These are phyloP conservation scores for Batkoa obscura DNA, from an alignment of 371 early-diverging fungal species.

Conservation along the genomic window DNA sequence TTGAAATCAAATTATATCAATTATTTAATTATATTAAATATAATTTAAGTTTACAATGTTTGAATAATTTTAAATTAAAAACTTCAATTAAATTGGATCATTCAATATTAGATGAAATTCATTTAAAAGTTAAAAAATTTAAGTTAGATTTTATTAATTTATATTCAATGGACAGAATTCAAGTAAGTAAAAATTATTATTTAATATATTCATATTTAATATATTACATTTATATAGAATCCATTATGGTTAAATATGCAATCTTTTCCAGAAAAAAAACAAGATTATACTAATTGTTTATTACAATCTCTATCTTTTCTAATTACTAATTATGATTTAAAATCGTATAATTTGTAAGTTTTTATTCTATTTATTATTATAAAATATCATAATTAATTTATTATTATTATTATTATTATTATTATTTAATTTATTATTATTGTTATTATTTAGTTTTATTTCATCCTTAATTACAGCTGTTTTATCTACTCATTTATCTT, in stretches of 20 bases:
- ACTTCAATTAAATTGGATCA: too few species aligned
- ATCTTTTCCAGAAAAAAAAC: conserved; percentile 31
- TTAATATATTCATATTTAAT: background rate
- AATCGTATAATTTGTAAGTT: conserved; percentile 15
- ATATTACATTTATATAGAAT: conserved; percentile 15
- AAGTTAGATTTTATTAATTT: too few species aligned
- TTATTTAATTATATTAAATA: too few species aligned
- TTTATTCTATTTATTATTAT: too few species aligned
- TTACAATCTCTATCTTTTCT: conserved; percentile 26
- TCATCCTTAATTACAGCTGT: conserved; percentile 32
- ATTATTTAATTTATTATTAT: too few species aligned
- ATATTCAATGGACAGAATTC: conserved; percentile 30
- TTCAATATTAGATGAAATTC: too few species aligned
- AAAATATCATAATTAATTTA: too few species aligned
- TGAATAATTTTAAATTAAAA: too few species aligned
- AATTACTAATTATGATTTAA: conserved; percentile 21
- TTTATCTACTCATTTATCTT: conserved; percentile 32
- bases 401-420: too few species aligned
- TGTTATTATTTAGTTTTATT: conserved; percentile 15
- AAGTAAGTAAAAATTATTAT: conserved; percentile 36
- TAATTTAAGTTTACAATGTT: too few species aligned
- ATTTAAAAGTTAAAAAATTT: too few species aligned
- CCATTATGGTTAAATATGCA: conserved; percentile 45
- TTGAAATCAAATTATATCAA: conserved; percentile 37
- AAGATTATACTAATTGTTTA: conserved; percentile 22